phyloP scores from a whole-genome alignment of 2,329 filamentous ascomycete species.

The Fusarium robinianum region DNA sequence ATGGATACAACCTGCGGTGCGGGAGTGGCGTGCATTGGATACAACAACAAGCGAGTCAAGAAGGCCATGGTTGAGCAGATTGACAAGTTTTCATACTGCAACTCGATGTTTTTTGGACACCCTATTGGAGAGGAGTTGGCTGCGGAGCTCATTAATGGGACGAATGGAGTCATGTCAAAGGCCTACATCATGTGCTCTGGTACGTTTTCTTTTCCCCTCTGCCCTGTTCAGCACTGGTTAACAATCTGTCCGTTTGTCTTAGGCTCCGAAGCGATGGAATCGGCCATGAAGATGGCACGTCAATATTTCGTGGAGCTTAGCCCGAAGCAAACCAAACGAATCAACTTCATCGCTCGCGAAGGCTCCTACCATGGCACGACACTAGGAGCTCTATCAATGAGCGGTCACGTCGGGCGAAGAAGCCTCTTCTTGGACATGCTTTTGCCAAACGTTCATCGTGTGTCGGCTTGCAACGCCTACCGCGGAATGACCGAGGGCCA shows the following conservation, averaged over 20 bases:
- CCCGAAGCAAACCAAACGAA: constrained; percentile 58
- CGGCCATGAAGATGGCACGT: constrained; percentile 50
- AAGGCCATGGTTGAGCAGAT: constrained; percentile 28
- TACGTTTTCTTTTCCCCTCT: constrained; percentile 21
- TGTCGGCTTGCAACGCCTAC: constrained; percentile 29
- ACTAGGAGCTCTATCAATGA: constrained; percentile 65
- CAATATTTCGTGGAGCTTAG: constrained; percentile 50
- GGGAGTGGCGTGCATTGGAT: constrained; percentile 26
- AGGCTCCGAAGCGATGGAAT: constrained; percentile 56
- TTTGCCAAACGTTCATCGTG: constrained; percentile 29
- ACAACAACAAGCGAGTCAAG: constrained; percentile 25
- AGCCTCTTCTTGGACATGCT: constrained; percentile 30
- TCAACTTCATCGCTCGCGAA: constrained; percentile 67
- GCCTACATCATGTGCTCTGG: constrained; percentile 44
- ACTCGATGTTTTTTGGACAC: constrained; percentile 30
- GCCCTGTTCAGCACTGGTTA: too few relatives aligned
- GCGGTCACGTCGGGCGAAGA: constrained; percentile 38
- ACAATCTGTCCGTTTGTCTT: too few relatives aligned
- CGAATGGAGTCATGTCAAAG: constrained; percentile 41
- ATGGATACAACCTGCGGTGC: constrained; percentile 21
- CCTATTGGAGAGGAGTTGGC: constrained; percentile 27
- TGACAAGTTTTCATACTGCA: constrained; percentile 24
- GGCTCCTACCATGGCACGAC: constrained; percentile 76
- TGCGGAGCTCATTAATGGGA: constrained; percentile 37
- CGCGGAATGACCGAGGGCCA: constrained; percentile 28